These are phyloP conservation scores for Cymbopogon citratus DNA, from an alignment of 176 grass and related monocot genomes.

Conservation along the genomic window DNA sequence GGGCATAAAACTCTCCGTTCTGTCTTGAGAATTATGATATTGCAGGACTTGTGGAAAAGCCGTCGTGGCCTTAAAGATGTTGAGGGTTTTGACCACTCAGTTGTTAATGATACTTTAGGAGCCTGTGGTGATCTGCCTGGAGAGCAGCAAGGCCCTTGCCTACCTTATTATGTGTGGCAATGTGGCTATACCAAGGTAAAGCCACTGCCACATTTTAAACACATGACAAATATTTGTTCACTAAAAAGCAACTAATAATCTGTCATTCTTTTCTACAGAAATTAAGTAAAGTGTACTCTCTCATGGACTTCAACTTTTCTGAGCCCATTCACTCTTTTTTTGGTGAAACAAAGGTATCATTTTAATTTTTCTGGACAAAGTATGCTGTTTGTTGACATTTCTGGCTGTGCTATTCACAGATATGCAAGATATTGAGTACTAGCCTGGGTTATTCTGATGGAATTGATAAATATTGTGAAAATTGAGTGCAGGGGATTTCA, in stretches of 20 bases:
- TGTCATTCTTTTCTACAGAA: conserved; percentile 37
- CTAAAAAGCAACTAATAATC: neutral
- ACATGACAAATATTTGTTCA: neutral
- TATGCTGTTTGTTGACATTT: neutral
- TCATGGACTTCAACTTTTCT: conserved; percentile 79
- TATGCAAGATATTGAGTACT: neutral
- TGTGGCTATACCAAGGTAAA: conserved; percentile 75
- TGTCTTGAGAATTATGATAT: neutral
- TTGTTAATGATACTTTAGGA: conserved; percentile 77
- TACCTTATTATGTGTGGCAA: conserved; percentile 83
- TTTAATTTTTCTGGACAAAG: neutral
- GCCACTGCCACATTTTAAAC: neutral
- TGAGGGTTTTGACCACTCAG: conserved; percentile 78
- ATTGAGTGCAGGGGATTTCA: neutral
- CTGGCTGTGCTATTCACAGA: neutral
- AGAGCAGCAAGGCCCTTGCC: conserved; percentile 60
- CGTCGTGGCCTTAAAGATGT: conserved; percentile 51
- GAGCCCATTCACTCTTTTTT: conserved; percentile 61
- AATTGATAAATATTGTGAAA: neutral
- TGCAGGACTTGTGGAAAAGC: conserved; percentile 87
- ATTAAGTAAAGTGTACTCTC: conserved; percentile 56
- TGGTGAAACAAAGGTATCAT: conserved; percentile 67
- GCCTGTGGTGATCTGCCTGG: conserved; percentile 70
- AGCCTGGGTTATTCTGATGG: neutral
- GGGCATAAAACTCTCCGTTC: neutral